Percentiles rank a stretch among this genome's conserved stretches.
Conservation (phyloP, 169 alveolate species). For the Plasmodium berghei region DNA sequence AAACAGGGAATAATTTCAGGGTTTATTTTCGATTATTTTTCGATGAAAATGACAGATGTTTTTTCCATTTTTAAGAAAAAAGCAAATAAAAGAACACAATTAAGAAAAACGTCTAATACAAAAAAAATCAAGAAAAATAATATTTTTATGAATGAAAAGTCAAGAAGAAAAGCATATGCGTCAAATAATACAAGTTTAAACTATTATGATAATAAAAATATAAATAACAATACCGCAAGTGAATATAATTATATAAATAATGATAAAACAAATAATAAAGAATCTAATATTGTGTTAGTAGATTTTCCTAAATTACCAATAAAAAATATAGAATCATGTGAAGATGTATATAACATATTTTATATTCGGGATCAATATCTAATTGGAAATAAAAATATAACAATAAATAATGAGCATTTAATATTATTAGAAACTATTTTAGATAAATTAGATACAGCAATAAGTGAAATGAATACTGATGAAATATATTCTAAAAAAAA, state of each 20-base stretch:
- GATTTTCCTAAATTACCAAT: constrained; percentile 57
- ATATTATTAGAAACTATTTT: constrained; percentile 48
- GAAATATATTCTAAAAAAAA: constrained; percentile 53
- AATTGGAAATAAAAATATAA: constrained; percentile 41
- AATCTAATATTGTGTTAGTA: constrained; percentile 39
- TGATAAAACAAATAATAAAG: background rate
- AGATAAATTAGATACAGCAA: constrained; percentile 58
- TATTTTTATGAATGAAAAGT: constrained; percentile 58
- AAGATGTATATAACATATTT: constrained; percentile 54
- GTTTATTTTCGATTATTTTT: background rate
- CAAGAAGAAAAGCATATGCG: constrained; percentile 63
- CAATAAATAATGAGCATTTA: constrained; percentile 62
- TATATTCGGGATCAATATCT: constrained; percentile 65
- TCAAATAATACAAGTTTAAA: background rate
- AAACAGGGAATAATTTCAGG: no score
- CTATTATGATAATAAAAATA: background rate
- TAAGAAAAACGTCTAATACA: constrained; percentile 15
- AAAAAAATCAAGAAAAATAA: constrained; percentile 12
- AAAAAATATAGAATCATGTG: constrained; percentile 59
- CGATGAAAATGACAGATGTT: constrained; percentile 72
- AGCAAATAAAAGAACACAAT: constrained; percentile 41
- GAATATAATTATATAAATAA: background rate
- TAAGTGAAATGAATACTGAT: constrained; percentile 32
- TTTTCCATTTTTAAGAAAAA: constrained; percentile 67
- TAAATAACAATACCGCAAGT: background rate